Evolutionary conservation across 2,329 filamentous ascomycete genomes (phyloP).

Genomic region (Ophiostoma triangulosporum): DNA sequence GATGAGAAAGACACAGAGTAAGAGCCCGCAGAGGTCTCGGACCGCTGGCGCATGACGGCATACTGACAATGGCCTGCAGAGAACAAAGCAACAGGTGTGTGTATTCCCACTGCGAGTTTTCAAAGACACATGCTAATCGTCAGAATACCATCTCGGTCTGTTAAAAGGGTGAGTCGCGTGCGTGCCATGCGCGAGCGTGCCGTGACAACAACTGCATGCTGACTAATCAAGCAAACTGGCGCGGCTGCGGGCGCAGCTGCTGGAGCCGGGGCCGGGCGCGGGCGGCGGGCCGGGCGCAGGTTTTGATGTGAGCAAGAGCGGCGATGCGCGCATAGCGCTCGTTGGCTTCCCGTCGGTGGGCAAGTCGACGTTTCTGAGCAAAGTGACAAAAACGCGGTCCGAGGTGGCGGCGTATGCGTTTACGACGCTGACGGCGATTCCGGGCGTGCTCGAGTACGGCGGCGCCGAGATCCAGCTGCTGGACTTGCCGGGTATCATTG

Average conservation of each 20-base stretch:
- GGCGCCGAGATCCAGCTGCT: slow-evolving; percentile 97
- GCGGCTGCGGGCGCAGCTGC: slow-evolving; percentile 80
- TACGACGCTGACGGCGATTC: slow-evolving; percentile 94
- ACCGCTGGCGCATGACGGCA: neutral
- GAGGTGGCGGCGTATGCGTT: slow-evolving; percentile 95
- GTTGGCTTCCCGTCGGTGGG: slow-evolving; percentile 98
- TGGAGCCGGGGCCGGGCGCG: slow-evolving; percentile 73
- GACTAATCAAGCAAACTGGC: slow-evolving; percentile 71
- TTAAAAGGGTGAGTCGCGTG: slow-evolving; percentile 65
- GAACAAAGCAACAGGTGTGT: slow-evolving; percentile 96
- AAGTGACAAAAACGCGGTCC: slow-evolving; percentile 95
- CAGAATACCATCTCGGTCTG: slow-evolving; percentile 96
- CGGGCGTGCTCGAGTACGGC: slow-evolving; percentile 92
- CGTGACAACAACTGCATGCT: too few relatives aligned
- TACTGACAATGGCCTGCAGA: slow-evolving; percentile 38
- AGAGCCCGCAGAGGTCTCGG: neutral
- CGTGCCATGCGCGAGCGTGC: neutral
- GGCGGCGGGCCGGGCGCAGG: slow-evolving; percentile 68
- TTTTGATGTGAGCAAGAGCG: slow-evolving; percentile 90
- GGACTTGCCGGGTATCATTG: slow-evolving; percentile 95
- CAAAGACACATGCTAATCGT: neutral
- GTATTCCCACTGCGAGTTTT: too few relatives aligned
- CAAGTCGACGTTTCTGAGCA: slow-evolving; percentile 97
- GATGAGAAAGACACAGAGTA: slow-evolving; percentile 98
- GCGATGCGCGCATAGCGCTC: slow-evolving; percentile 89